Base-by-base conservation (phyloP, 2,329 filamentous ascomycete genomes). In the Clarireedia paspali region DNA sequence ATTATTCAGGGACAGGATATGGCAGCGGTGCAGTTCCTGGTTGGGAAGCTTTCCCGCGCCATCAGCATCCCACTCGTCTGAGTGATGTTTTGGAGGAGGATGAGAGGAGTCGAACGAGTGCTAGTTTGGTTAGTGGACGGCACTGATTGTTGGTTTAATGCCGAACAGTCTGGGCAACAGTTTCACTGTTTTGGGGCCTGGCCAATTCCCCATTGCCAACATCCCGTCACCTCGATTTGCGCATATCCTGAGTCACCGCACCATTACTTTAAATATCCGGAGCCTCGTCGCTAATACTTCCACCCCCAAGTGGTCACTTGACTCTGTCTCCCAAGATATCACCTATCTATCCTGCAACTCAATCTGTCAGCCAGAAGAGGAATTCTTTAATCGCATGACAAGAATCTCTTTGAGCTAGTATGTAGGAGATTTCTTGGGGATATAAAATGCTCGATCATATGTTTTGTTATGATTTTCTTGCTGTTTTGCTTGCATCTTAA, bases 71-170 rank as follows among this genome's bases (percentile, higher is more conserved):
- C 0, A 95, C 91, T 7, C 77, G 91, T 56, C 75, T 96, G 60
- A 95, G 90, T 70, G 91, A 95, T 71, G 91, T 96, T 27, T 79
- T 94, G 67, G 90, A 90, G 67, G 87, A 95, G 61, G 89, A 94
- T 63, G 89, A 95, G 71, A 78, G 84, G 50, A 89, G 87, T 68
- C 81, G 87, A 23, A 89, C 87, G 14, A 88, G 87, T 63, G 84
- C 66, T 1, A 67, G 64, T 47, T 65, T 67, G 47, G 53, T 67
- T 20, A 67, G 66, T 49, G 60, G 66, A 40, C 57, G 63, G 12
- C n/a, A 10, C 6, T 46, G 24, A 46, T 12, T 24, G 5, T 12
- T 6, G 39, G 2, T 20, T 20, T 20, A 20, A 20, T 20, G 20
- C 20, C 20, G 20, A 20, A 2, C 20, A 20, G 20, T 20, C 20